These are phyloP conservation scores for Zalaria obscura DNA, from an alignment of 2,329 filamentous ascomycete species.

Conservation along the genomic window DNA sequence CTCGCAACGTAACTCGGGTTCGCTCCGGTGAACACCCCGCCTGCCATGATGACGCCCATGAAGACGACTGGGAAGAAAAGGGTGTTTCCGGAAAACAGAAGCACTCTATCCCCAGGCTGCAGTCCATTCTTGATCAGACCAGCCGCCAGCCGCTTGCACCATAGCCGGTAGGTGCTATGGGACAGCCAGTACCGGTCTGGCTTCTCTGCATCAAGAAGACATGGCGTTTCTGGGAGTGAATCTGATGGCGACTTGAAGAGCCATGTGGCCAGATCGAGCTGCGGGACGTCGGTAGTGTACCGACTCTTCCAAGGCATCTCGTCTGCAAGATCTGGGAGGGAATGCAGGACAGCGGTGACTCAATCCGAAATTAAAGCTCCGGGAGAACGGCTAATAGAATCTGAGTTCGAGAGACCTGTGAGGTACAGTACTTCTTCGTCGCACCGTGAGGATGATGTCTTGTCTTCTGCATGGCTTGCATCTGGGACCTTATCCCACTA, in stretches of 20 bases:
- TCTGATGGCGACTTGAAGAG: constrained; percentile 37
- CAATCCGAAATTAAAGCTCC: too few relatives aligned
- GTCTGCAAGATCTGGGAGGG: background rate
- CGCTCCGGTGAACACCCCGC: constrained; percentile 63
- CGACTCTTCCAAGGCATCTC: constrained; percentile 39
- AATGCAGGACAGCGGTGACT: too few relatives aligned
- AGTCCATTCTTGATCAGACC: constrained; percentile 51
- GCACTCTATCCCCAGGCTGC: constrained; percentile 51
- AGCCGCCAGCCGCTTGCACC: constrained; percentile 57
- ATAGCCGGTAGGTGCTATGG: constrained; percentile 48
- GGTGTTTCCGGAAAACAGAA: constrained; percentile 61
- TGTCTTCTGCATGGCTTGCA: too few relatives aligned
- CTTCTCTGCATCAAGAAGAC: constrained; percentile 49
- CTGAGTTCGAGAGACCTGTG: too few relatives aligned
- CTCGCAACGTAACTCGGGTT: constrained; percentile 56
- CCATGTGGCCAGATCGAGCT: constrained; percentile 30
- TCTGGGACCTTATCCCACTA: too few relatives aligned
- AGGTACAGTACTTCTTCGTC: too few relatives aligned
- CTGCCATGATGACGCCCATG: constrained; percentile 62
- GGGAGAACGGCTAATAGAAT: too few relatives aligned
- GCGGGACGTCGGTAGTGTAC: constrained; percentile 32
- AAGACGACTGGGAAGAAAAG: constrained; percentile 59
- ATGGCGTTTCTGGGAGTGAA: constrained; percentile 23
- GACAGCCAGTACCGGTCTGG: constrained; percentile 56
- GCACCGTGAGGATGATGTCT: too few relatives aligned